Base-by-base conservation (phyloP, 2,329 filamentous ascomycete species). In the Metarhizium album region DNA sequence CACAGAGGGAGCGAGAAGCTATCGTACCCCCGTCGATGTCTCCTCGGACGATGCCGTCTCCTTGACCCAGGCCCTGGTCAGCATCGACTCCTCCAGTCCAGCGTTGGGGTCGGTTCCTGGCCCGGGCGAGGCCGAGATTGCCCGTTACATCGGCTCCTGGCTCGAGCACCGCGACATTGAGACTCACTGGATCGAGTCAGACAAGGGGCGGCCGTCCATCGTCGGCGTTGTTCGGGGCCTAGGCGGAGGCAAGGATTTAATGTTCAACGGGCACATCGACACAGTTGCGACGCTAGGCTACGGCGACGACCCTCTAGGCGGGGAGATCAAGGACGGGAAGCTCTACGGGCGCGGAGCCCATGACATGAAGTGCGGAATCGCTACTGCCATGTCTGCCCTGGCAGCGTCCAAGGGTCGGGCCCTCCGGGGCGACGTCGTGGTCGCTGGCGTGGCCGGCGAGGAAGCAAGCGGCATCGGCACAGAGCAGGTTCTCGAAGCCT, bases 1-100 rank as follows among this genome's bases (percentile, higher is more conserved):
- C 54, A 89, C 85, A 0, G 65, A 67, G 40, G 82, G 82, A 0
- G 58, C 60, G 8, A 72, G 83, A 37, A 69, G 74, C 2, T 85
- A 86, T 54, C 47, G 57, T 0, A 52, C 62, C 9, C 77, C 77
- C 0, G 52, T 54, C 4, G 62, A 68, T 29, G 70, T 76, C 0
- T 67, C 67, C 1, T 53, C 56, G 3, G 68, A 74, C 4, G 70
- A 75, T 38, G 57, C 69, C 0, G 64, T 74, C 3, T 48, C 53
- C 1, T 57, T 79, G 29, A 72, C 74, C 0, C 71, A 73, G 51
- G 61, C 59, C 0, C 63, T 79, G 11, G 70, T 73, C 0, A 65
- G 63, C 14, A 77, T 79, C 55, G 62, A 76, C 54, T 79, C 76
- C 0, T 67, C 74, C 2, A 77, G 71, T 47, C 71, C 73, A 0